These are phyloP conservation scores for Lyophyllum semitale DNA, from an alignment of 768 basidiomycete species.

Conservation along the genomic window DNA sequence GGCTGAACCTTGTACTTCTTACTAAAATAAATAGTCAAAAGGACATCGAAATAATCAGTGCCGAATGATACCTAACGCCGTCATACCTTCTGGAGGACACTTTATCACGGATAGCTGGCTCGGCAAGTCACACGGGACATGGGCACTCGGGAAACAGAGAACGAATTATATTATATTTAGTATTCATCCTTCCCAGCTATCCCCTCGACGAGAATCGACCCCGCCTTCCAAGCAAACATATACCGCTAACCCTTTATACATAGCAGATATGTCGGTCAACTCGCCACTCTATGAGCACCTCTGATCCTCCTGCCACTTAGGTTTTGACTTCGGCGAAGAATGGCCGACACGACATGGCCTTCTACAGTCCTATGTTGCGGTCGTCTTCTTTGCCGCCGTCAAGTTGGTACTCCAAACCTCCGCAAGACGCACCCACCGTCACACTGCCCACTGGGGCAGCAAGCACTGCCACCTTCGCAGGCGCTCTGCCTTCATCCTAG, in stretches of 20 bases:
- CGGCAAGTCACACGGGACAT: too few relatives aligned
- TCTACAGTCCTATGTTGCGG: too few relatives aligned
- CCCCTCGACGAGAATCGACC: not conserved
- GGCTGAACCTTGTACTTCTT: constrained; percentile 22
- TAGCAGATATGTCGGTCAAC: constrained; percentile 1
- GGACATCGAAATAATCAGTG: not conserved
- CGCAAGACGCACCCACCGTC: too few relatives aligned
- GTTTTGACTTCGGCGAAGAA: too few relatives aligned
- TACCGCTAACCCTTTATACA: constrained; percentile 6
- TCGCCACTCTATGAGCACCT: not conserved
- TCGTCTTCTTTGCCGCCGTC: too few relatives aligned
- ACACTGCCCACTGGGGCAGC: too few relatives aligned
- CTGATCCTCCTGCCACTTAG: too few relatives aligned
- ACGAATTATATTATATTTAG: not conserved
- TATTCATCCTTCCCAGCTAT: not conserved
- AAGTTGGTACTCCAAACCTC: too few relatives aligned
- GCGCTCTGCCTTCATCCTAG: too few relatives aligned
- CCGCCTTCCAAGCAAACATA: not conserved
- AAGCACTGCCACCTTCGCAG: too few relatives aligned
- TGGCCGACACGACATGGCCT: too few relatives aligned
- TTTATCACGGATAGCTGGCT: too few relatives aligned
- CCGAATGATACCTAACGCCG: not conserved
- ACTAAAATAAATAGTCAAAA: not conserved
- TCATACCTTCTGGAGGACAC: not conserved
- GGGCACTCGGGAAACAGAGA: not conserved